Base-by-base conservation (phyloP, 129 eudicot species). In the Helianthus tuberosus region DNA sequence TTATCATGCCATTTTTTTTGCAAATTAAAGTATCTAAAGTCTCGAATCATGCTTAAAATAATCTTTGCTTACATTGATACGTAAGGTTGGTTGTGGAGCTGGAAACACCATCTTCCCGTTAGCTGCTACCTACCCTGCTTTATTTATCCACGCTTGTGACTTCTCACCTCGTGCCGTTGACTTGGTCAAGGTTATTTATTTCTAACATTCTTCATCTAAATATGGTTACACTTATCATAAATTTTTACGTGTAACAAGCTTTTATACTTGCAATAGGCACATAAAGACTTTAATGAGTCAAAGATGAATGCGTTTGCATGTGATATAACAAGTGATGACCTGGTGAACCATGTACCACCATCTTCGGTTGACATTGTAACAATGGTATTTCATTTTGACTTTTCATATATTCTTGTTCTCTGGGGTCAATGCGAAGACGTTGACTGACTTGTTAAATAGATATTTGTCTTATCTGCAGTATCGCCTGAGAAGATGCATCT, bases 391-490 rank as follows among this genome's bases (percentile, higher is more conserved):
- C 39, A 59, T 63, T 64, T 41, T 12, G 51, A 35, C 60, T 47
- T 58, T 71, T 39, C 51, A 20, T 14, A 61, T 16, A 9, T 66
- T 64, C n/a, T 44, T 72, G 44, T 65, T 64, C 5, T 54, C 41
- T 13, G 13, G 17, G 51, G 52, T 68, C 46, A 35, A 55, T 29
- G 39, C 66, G 66, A 64, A 77, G 64, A 51, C 69, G 6, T 63
- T 48, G 51, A 79, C 96, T 93, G 90, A 90, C 90, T 68, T 68
- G 77, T 89, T 84, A 82, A 83, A 81, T 78, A 93, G 98, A 86
- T 94, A 79, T 94, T 94, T 75, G 98, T 94, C 76, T 83, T 94
- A 77, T 94, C 98, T 74, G 98, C 98, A 90, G 98, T 94, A 60
- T 90, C 91, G 12, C 98, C 98, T 8, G 93, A 90, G 69, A 94